A percentile compares a stretch with the other conserved stretches of the same genome.
phyloP scores from a whole-genome alignment of 192 early-diverging fungal species.

The Coemansia javaensis region DNA sequence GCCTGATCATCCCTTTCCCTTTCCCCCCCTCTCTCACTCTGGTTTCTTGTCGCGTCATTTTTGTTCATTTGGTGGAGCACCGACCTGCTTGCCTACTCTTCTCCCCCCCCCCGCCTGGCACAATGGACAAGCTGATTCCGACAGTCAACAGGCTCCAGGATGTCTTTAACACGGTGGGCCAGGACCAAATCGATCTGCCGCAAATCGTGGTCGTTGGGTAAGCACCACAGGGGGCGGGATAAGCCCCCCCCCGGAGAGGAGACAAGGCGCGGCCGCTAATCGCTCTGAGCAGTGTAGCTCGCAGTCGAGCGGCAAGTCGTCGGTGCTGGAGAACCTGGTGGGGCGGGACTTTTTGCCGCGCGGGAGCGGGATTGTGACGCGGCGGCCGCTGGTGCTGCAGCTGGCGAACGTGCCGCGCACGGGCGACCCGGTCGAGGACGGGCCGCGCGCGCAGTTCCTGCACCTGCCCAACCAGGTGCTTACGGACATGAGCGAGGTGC shows the following conservation, averaged over 20 bases:
- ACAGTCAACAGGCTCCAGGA: slow-evolving; percentile 80
- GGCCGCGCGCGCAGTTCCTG: slow-evolving; percentile 65
- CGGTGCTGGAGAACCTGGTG: slow-evolving; percentile 97
- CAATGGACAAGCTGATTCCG: slow-evolving; percentile 76
- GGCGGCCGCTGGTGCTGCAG: slow-evolving; percentile 76
- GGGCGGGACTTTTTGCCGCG: slow-evolving; percentile 97
- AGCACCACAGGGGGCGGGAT: no score
- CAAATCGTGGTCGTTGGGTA: slow-evolving; percentile 83
- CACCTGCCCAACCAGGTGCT: slow-evolving; percentile 72
- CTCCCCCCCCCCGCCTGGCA: no score
- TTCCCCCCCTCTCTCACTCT: background rate
- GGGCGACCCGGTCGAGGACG: background rate
- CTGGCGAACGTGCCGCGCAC: slow-evolving; percentile 57
- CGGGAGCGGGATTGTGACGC: slow-evolving; percentile 81
- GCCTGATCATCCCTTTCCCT: no score
- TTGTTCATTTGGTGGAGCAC: background rate
- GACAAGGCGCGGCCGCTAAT: background rate
- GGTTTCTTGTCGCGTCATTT: background rate
- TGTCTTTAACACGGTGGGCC: slow-evolving; percentile 70
- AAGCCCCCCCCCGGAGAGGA: no score
- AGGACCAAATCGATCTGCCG: slow-evolving; percentile 72
- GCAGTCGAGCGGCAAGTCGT: slow-evolving; percentile 90
- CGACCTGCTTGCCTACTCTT: slow-evolving; percentile 6
- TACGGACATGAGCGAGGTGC: slow-evolving; percentile 71
- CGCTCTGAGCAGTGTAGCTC: slow-evolving; percentile 44